phyloP scores from a whole-genome alignment of 345 rosid species.

The Salix koriyanagi region DNA sequence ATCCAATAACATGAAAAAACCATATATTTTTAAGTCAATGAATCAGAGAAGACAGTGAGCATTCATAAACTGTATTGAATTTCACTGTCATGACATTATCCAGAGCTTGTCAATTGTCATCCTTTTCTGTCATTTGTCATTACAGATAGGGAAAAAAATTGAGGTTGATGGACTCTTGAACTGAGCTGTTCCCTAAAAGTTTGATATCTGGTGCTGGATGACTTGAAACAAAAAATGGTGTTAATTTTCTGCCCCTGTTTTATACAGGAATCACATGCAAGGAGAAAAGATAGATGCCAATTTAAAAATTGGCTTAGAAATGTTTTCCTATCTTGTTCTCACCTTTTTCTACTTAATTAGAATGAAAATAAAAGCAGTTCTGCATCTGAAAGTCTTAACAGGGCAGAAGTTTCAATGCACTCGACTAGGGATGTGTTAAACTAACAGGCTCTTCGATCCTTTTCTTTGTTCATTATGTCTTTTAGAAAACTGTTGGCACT shows the following conservation, averaged over 20 bases:
- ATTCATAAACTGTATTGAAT: background rate
- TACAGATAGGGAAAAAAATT: background rate
- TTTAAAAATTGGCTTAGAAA: background rate
- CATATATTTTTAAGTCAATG: too few relatives aligned
- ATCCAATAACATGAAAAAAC: too few relatives aligned
- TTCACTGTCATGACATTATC: background rate
- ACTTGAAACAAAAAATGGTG: background rate
- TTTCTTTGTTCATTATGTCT: background rate
- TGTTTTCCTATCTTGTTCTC: background rate
- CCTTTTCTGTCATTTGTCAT: background rate
- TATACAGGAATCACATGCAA: background rate
- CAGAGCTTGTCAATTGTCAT: background rate
- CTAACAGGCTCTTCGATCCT: background rate
- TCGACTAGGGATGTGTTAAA: background rate
- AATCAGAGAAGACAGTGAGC: too few relatives aligned
- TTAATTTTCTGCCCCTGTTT: background rate
- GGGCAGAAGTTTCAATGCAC: background rate
- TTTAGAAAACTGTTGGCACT: background rate
- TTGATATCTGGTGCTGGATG: background rate
- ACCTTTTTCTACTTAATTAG: background rate
- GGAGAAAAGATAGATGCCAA: background rate
- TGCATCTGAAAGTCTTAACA: background rate
- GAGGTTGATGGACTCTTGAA: background rate
- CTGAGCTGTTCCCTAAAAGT: background rate
- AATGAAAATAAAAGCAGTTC: background rate